Base-by-base conservation (phyloP, 1,139 yeast species). In the Citeromyces siamensis region DNA sequence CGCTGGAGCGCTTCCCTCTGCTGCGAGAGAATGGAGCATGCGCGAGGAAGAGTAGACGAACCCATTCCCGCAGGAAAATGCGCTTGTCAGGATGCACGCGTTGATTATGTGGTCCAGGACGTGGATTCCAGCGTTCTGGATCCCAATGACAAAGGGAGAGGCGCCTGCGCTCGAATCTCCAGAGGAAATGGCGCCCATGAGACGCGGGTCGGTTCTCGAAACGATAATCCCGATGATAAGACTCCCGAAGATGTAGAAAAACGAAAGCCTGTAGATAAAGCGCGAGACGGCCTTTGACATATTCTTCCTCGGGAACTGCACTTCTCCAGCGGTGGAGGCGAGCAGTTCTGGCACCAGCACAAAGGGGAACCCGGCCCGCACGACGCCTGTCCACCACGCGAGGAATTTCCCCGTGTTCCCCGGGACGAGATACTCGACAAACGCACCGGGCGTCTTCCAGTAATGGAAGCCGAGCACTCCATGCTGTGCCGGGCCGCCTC, bases 301-400 rank as follows among this genome's bases (percentile, higher is more conserved):
- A 26, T 68, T 65, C 44, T 68, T 61, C 2, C 62, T 53, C 1
- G 85, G 85, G 48, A 73, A 72, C 42, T 62, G 61, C 27, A 77
- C 68, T 53, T 77, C 83, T 21, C 80, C 85, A 6, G 80, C 78
- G 3, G 84, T 74, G 43, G 77, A 62, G 14, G 79, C 70, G 37
- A 77, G 14, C 8, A 32, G 22, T 17, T 32, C 34, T 18, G 22
- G 19, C 3, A 17, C 34, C n/a, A 32, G 28, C 8, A 37, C 40
- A 27, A 34, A 37, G 6, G 40, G 35, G 26, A 37, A 37, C 4
- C 34, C 40, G 13, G 40, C 40, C 12, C 35, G 35, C 13, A 37
- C 35, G 35, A 37, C 23, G 10, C 34, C 40, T 14, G 40, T 34
- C 18, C 34, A 27, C 22, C 32, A 35, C n/a, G 40, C 29, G 5